phyloP scores from a whole-genome alignment of 164 flowering plant species.

The Magnolia kwangsiensis region DNA sequence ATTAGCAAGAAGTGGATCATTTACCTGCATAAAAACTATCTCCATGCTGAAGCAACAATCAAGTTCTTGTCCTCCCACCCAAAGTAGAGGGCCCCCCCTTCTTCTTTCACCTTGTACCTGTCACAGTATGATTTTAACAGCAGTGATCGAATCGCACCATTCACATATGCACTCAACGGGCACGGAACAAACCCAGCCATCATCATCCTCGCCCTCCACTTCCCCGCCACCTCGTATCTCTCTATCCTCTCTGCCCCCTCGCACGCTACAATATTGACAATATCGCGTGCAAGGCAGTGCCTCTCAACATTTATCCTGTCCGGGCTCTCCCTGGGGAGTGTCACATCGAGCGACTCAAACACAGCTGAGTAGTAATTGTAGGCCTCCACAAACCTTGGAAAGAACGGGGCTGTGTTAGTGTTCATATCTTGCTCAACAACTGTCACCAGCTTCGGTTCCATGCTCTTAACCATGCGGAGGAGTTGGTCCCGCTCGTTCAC shows the following conservation, averaged over 20 bases:
- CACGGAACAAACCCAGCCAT: conserved; percentile 84
- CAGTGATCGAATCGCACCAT: conserved; percentile 37
- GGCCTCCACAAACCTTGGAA: conserved; percentile 77
- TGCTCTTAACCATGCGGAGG: conserved; percentile 79
- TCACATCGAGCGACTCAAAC: conserved; percentile 83
- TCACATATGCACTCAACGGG: conserved; percentile 53
- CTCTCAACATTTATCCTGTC: conserved; percentile 89
- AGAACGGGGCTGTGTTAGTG: conserved; percentile 89
- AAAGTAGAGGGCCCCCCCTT: conserved; percentile 63
- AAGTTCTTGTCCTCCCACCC: conserved; percentile 88
- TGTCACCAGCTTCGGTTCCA: conserved; percentile 85
- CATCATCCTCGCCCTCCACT: conserved; percentile 94
- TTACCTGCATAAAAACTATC: conserved; percentile 3
- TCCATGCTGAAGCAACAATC: conserved; percentile 86
- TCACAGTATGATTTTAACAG: conserved; percentile 55
- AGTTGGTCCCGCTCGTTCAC: conserved; percentile 81
- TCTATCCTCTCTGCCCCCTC: conserved; percentile 96
- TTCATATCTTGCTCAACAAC: conserved; percentile 94
- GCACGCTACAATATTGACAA: conserved; percentile 87
- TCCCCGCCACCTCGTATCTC: conserved; percentile 91
- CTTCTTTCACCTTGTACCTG: conserved; percentile 66
- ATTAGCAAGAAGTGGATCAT: background rate
- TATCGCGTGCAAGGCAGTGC: conserved; percentile 91
- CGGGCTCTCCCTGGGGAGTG: conserved; percentile 75
- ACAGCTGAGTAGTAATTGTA: conserved; percentile 89